These are phyloP conservation scores for Pythium aristosporum DNA, from an alignment of 352 stramenopile species.

Conservation along the genomic window DNA sequence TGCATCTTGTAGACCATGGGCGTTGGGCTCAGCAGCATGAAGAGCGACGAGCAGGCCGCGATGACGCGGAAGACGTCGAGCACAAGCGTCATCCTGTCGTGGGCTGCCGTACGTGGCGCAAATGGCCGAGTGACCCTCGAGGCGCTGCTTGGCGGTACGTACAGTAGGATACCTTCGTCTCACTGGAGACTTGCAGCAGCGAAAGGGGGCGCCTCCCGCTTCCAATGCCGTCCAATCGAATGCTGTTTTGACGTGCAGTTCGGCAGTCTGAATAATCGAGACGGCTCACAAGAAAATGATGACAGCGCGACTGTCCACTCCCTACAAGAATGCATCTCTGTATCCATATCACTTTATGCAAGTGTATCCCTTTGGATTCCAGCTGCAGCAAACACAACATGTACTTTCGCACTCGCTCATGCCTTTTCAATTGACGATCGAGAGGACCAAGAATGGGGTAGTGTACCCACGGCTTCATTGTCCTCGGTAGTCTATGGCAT, in stretches of 20 bases:
- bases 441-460: too few relatives aligned
- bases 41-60: constrained; percentile 30
- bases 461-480: too few relatives aligned
- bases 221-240: not conserved
- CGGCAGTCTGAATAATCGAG: not conserved
- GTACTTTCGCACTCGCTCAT: too few relatives aligned
- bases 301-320: not conserved
- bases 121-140: not conserved
- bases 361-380: not conserved
- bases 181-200: too few relatives aligned
- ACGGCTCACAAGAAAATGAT: not conserved
- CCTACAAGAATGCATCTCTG: not conserved
- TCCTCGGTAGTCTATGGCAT: too few relatives aligned
- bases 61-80: constrained; percentile 30
- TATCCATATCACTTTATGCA: not conserved
- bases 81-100: not conserved
- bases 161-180: too few relatives aligned
- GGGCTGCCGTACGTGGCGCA: not conserved
- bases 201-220: not conserved
- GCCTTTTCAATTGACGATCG: too few relatives aligned
- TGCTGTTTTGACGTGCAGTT: not conserved
- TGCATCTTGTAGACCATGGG: constrained; percentile 38
- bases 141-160: too few relatives aligned
- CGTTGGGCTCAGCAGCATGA: constrained; percentile 50
- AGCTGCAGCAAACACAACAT: too few relatives aligned